These are phyloP conservation scores for Hapsidospora chrysogenum DNA, from an alignment of 495 filamentous ascomycete genomes.

Conservation along the genomic window DNA sequence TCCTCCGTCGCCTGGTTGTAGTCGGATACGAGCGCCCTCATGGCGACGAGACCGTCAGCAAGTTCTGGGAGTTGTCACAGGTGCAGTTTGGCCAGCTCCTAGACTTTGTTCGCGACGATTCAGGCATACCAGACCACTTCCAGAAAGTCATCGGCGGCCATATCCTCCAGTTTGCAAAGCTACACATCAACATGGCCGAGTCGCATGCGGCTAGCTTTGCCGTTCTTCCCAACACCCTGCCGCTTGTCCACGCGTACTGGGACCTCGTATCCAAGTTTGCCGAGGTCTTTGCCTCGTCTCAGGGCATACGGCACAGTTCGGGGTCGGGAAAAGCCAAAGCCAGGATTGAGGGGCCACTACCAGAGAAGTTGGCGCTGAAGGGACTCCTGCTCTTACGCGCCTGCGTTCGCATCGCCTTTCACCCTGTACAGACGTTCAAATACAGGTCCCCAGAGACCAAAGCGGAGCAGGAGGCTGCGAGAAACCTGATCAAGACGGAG, in stretches of 20 bases:
- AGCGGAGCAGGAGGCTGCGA: constrained; percentile 47
- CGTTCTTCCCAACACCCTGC: constrained; percentile 56
- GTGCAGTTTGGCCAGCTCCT: constrained; percentile 58
- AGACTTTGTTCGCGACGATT: constrained; percentile 27
- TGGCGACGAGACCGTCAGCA: constrained; percentile 50
- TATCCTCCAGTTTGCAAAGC: constrained; percentile 72
- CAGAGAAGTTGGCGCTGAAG: constrained; percentile 63
- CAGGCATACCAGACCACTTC: constrained; percentile 25
- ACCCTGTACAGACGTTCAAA: constrained; percentile 61
- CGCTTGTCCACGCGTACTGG: constrained; percentile 72
- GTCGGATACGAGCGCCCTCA: constrained; percentile 74
- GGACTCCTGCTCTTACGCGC: constrained; percentile 70
- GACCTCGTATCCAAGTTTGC: constrained; percentile 57
- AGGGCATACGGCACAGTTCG: constrained; percentile 29
- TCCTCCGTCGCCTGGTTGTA: constrained; percentile 62
- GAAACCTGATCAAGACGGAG: constrained; percentile 45
- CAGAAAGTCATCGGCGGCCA: constrained; percentile 59
- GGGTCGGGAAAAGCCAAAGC: constrained; percentile 21
- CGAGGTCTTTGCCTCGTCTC: constrained; percentile 41
- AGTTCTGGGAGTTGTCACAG: constrained; percentile 59
- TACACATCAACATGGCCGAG: constrained; percentile 71
- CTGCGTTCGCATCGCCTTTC: constrained; percentile 70
- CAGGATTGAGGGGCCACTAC: constrained; percentile 38
- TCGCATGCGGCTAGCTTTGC: constrained; percentile 66
- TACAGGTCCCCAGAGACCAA: constrained; percentile 56